Conservation (phyloP, 768 basidiomycete genomes). For the Cystobasidium tubakii region DNA sequence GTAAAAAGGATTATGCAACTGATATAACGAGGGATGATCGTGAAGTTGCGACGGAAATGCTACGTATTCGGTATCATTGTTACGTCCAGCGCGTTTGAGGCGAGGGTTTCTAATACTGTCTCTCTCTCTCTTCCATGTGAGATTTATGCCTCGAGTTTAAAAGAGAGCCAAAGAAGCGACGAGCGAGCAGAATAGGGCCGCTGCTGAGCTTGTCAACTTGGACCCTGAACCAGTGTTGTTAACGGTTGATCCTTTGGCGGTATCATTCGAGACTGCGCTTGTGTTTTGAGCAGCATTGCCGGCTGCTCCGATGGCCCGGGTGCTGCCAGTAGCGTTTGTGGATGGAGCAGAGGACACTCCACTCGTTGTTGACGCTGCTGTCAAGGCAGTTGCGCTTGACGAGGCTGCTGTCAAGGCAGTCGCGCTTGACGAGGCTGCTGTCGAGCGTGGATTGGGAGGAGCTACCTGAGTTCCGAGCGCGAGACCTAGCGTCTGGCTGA, state of each 20-base stretch:
- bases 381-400: no score
- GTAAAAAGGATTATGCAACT: no score
- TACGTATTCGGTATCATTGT: no score
- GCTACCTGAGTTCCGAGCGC: background rate
- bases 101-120: no score
- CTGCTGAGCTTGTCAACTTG: background rate
- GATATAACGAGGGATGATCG: no score
- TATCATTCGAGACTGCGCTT: background rate
- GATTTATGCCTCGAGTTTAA: background rate
- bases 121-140: background rate
- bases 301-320: background rate
- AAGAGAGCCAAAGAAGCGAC: background rate
- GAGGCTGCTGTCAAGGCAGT: background rate
- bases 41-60: no score
- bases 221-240: background rate
- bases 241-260: background rate
- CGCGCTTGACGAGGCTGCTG: background rate
- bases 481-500: background rate
- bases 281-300: background rate
- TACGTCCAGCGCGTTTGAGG: no score
- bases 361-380: background rate
- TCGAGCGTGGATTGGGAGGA: background rate
- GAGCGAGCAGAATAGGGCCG: background rate
- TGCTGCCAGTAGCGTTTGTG: background rate
- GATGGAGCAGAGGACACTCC: background rate